Base-by-base conservation (phyloP, 192 early-diverging fungal species). In the Coemansia sp. region DNA sequence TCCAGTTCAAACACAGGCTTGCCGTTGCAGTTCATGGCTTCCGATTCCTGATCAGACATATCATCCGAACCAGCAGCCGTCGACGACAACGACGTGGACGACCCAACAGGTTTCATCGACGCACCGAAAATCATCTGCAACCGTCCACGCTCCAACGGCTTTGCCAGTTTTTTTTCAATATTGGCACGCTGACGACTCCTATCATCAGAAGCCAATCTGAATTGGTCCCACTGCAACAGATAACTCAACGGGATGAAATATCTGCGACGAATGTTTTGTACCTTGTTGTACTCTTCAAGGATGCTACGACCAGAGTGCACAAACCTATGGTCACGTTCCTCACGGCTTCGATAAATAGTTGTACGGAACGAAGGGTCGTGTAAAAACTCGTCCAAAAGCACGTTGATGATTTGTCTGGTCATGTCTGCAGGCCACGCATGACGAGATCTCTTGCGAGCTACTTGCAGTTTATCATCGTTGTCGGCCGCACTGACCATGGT, bases 221-320 rank as follows among this genome's bases (percentile, higher is more conserved):
- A 25, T 57, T 79, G 71, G 61, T 79, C 71, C 76, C 76, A 79
- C 59, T 79, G 76, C 3, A 79, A 51, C 48, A 79, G 48, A 22
- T 79, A 79, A 61, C 76, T 79, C 17, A 79, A 68, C 16, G 76
- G 76, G n/a, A 79, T 79, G 62, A 79, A 79, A 51, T 73, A 79
- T 25, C 76, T 67, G 1, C 76, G 64, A 4, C 76, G 64, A 25
- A 73, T 66, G 60, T 79, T 79, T 50, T 80, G 77, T 22, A 80
- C 60, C 64, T 80, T 80, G 68, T 80, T 80, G 69, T 80, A 80
- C 45, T 80, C 77, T 34, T 80, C 72, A 42, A 80, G 42, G 22
- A 80, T 74, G 18, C 59, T 71, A 7, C 77, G 67, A 0, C 77
- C 77, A 10, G 77, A 80, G 2, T 61, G 32, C 16, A 36, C 33